Evolutionary conservation across 768 basidiomycete species (phyloP).

Genomic region (Pleurotus sapidus): DNA sequence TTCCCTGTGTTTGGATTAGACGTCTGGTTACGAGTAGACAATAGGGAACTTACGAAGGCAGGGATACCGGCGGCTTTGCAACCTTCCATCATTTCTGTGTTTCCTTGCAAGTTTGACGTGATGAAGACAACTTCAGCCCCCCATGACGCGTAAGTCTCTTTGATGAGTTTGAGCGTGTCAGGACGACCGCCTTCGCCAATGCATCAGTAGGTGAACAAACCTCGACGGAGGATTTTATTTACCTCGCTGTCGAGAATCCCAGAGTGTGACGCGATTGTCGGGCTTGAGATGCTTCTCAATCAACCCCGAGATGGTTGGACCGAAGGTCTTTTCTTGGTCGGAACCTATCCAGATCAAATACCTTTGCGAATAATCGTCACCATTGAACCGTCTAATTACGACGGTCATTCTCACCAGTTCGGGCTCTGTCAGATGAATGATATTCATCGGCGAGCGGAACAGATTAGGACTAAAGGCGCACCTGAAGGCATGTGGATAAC

Average conservation of each 20-base stretch:
- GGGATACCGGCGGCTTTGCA: slow-evolving; percentile 71
- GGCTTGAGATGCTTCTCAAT: slow-evolving; percentile 67
- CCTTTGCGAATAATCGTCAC: slow-evolving; percentile 32
- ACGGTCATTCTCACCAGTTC: slow-evolving; percentile 34
- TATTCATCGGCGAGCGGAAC: not conserved
- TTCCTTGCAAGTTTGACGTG: slow-evolving; percentile 76
- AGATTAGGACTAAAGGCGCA: slow-evolving; percentile 24
- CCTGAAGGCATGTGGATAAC: slow-evolving; percentile 80
- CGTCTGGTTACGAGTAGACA: not conserved
- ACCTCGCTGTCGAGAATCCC: slow-evolving; percentile 77
- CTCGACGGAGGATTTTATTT: slow-evolving; percentile 1
- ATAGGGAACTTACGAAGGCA: slow-evolving; percentile 45
- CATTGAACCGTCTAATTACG: not conserved
- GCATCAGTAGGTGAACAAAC: not conserved
- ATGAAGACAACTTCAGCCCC: slow-evolving; percentile 82
- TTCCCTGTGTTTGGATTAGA: slow-evolving; percentile 36
- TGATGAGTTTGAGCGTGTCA: slow-evolving; percentile 75
- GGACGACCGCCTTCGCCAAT: slow-evolving; percentile 56
- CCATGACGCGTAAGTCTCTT: slow-evolving; percentile 73
- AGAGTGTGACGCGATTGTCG: slow-evolving; percentile 62
- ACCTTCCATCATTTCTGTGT: slow-evolving; percentile 80
- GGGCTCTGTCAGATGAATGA: slow-evolving; percentile 32
- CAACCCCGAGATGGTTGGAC: slow-evolving; percentile 71
- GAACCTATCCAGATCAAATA: slow-evolving; percentile 85
- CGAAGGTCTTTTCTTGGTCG: slow-evolving; percentile 84